These are phyloP conservation scores for Vitis riparia DNA, from an alignment of 164 flowering plant genomes.

Conservation along the genomic window DNA sequence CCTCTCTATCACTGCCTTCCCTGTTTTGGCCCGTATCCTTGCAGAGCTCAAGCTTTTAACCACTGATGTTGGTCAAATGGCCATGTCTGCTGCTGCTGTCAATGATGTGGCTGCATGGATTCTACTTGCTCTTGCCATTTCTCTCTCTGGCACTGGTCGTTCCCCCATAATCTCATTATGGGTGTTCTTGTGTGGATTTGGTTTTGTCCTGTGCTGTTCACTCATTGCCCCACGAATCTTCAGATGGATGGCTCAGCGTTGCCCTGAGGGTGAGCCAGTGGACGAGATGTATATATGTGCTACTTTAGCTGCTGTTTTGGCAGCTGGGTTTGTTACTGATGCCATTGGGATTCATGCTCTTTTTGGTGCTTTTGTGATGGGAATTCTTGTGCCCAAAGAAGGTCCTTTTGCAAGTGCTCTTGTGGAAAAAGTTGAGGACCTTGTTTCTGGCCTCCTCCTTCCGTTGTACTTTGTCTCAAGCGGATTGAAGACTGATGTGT, in stretches of 20 bases:
- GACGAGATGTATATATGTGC: conserved; percentile 44
- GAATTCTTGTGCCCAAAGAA: conserved; percentile 53
- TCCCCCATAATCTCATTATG: conserved; percentile 46
- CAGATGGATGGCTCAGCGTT: conserved; percentile 41
- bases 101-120: conserved; percentile 73
- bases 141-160: conserved; percentile 40
- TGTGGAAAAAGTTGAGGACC: conserved; percentile 68
- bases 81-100: conserved; percentile 74
- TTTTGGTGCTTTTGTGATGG: conserved; percentile 64
- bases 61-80: conserved; percentile 59
- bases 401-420: conserved; percentile 56
- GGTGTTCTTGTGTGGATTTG: conserved; percentile 41
- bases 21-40: conserved; percentile 62
- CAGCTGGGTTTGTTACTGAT: conserved; percentile 52
- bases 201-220: conserved; percentile 26
- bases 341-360: conserved; percentile 59
- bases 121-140: conserved; percentile 55
- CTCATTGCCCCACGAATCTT: conserved; percentile 31
- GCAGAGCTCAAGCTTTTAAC: conserved; percentile 69
- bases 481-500: conserved; percentile 57
- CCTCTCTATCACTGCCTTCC: conserved; percentile 68
- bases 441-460: conserved; percentile 56
- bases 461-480: conserved; percentile 66
- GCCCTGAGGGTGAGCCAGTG: conserved; percentile 56
- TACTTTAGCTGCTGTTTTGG: conserved; percentile 40